Conservation (phyloP, 805 yeast species). For the Ogataea parapolymorpha region DNA sequence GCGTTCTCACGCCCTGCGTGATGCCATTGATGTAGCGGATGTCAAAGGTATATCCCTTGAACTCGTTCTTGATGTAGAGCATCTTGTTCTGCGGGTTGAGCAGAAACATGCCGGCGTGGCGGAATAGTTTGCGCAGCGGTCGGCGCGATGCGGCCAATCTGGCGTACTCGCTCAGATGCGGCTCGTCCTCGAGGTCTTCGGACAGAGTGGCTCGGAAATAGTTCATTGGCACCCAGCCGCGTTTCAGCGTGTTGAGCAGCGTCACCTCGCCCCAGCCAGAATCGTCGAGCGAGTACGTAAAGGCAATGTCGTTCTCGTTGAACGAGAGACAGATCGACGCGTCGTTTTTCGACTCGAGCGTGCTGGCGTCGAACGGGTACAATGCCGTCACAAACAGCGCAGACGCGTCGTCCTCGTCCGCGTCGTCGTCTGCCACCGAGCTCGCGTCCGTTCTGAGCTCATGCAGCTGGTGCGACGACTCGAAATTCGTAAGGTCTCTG, state of each 20-base stretch:
- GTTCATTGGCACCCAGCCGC: slow-evolving; percentile 88
- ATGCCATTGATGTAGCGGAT: slow-evolving; percentile 58
- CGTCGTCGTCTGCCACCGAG: slow-evolving; percentile 18
- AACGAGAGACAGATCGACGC: slow-evolving; percentile 72
- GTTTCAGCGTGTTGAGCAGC: slow-evolving; percentile 51
- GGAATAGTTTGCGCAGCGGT: slow-evolving; percentile 55
- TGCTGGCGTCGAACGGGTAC: slow-evolving; percentile 34
- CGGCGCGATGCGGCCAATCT: slow-evolving; percentile 39
- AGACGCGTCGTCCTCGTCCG: slow-evolving; percentile 34
- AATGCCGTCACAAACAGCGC: slow-evolving; percentile 36
- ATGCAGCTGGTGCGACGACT: slow-evolving; percentile 15
- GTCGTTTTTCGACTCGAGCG: slow-evolving; percentile 63
- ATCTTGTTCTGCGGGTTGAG: slow-evolving; percentile 57
- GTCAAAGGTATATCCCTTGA: slow-evolving; percentile 50
- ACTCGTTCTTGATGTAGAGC: slow-evolving; percentile 31
- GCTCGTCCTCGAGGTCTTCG: slow-evolving; percentile 19
- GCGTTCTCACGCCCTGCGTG: slow-evolving; percentile 66
- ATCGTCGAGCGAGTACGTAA: slow-evolving; percentile 73
- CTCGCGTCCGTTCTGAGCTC: slow-evolving; percentile 14
- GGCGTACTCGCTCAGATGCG: slow-evolving; percentile 18
- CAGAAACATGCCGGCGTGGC: slow-evolving; percentile 63
- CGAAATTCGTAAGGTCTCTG: slow-evolving; percentile 11
- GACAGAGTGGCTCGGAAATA: slow-evolving; percentile 50
- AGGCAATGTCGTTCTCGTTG: slow-evolving; percentile 65
- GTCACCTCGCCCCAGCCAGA: slow-evolving; percentile 91